phyloP scores from a whole-genome alignment of 257 asterid genomes.

The Oldenlandia corymbosa region DNA sequence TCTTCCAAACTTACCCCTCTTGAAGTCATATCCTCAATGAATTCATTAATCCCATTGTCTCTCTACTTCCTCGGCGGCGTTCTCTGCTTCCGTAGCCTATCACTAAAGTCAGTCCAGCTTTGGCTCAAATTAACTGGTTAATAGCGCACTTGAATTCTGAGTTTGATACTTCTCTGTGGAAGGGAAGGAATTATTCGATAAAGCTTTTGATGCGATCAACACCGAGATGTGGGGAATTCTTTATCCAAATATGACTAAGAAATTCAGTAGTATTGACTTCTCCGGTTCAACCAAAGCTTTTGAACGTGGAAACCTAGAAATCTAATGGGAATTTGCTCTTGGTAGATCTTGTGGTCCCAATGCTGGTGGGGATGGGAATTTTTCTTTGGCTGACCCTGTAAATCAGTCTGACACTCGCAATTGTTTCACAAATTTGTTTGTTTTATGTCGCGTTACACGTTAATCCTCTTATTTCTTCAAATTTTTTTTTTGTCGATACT shows the following conservation, averaged over 20 bases:
- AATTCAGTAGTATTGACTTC: slow-evolving; percentile 42
- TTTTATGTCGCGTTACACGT: neutral
- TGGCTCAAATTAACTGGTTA: slow-evolving; percentile 63
- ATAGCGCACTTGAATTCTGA: slow-evolving; percentile 56
- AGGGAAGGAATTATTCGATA: slow-evolving; percentile 84
- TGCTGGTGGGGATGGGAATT: neutral
- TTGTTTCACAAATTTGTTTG: neutral
- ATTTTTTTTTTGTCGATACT: too few species aligned
- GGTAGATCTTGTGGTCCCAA: slow-evolving; percentile 1
- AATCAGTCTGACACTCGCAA: neutral
- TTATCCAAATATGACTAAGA: slow-evolving; percentile 64
- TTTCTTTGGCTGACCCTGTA: neutral
- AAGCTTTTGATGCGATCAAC: neutral
- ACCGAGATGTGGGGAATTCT: slow-evolving; percentile 68
- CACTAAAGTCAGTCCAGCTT: slow-evolving; percentile 23
- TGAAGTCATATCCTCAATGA: too few species aligned
- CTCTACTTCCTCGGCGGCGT: too few species aligned
- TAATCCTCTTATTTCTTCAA: neutral
- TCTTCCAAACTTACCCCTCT: too few species aligned
- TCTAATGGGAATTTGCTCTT: neutral
- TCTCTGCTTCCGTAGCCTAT: too few species aligned
- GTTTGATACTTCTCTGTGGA: slow-evolving; percentile 71
- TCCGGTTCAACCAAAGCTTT: slow-evolving; percentile 25
- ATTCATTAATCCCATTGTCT: too few species aligned
- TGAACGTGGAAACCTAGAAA: neutral